A percentile compares a stretch with the other conserved stretches of the same genome.
Evolutionary conservation across 148 eudicot genomes (phyloP).

Genomic region (Chenopodium berlandieri): DNA sequence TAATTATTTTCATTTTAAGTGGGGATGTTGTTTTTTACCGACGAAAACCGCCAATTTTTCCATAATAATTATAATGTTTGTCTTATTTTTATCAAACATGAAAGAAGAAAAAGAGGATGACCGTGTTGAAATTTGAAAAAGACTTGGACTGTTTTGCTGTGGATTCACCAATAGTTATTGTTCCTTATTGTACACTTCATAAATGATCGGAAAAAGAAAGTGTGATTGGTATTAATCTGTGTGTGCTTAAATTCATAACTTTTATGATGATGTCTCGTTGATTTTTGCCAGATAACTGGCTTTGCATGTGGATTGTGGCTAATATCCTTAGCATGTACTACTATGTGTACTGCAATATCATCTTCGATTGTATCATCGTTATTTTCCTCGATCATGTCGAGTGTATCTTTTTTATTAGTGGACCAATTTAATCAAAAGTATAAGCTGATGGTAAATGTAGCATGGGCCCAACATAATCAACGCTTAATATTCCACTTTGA

Average conservation of each 20-base stretch:
- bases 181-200: constrained; percentile 18
- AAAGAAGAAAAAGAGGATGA: constrained; percentile 25
- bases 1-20: neutral
- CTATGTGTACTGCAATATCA: too few relatives aligned
- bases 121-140: constrained; percentile 17
- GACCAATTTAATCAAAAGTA: too few relatives aligned
- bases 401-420: too few relatives aligned
- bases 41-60: neutral
- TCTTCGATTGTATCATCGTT: too few relatives aligned
- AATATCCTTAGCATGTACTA: neutral
- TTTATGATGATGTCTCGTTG: constrained; percentile 13
- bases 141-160: constrained; percentile 21
- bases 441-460: too few relatives aligned
- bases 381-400: too few relatives aligned
- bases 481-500: too few relatives aligned
- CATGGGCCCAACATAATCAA: too few relatives aligned
- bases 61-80: neutral
- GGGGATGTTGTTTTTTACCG: neutral
- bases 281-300: neutral
- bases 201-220: neutral
- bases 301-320: constrained; percentile 7
- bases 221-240: constrained; percentile 11
- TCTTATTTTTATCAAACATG: constrained; percentile 10
- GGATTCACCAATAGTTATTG: constrained; percentile 11
- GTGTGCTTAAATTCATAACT: constrained; percentile 5